Conservation (phyloP, 2,329 filamentous ascomycete species). For the Cordyceps pruinosa region DNA sequence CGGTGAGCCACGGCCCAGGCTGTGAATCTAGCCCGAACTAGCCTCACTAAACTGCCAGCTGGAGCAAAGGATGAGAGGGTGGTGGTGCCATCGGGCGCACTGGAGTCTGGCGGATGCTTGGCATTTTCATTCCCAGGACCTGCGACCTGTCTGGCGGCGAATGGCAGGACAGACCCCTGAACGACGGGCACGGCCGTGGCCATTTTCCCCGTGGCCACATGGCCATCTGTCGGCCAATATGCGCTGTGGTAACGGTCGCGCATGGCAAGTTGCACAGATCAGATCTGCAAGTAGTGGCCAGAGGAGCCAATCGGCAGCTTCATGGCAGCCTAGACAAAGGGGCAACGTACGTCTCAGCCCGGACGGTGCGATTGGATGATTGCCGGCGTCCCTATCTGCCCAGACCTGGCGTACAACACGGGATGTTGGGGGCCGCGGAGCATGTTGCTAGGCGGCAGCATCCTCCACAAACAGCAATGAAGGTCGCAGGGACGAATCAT, state of each 20-base stretch:
- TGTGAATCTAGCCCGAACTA: not conserved
- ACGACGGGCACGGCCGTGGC: not conserved
- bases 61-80: not conserved
- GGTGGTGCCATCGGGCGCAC: not conserved
- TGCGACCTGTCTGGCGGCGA: not conserved
- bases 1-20: not conserved
- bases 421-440: no score
- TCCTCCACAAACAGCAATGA: no score
- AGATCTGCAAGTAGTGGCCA: not conserved
- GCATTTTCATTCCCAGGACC: not conserved
- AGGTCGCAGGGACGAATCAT: not conserved
- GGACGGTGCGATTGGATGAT: not conserved
- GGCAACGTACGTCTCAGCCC: not conserved
- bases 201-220: not conserved
- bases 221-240: not conserved
- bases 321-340: not conserved
- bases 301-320: not conserved
- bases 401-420: no score
- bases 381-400: no score
- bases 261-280: not conserved
- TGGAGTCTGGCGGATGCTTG: not conserved
- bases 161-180: not conserved
- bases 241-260: not conserved
- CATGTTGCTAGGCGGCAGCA: no score
- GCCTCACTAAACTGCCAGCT: not conserved